phyloP scores from a whole-genome alignment of 768 basidiomycete genomes.

The Lentinus tigrinus region DNA sequence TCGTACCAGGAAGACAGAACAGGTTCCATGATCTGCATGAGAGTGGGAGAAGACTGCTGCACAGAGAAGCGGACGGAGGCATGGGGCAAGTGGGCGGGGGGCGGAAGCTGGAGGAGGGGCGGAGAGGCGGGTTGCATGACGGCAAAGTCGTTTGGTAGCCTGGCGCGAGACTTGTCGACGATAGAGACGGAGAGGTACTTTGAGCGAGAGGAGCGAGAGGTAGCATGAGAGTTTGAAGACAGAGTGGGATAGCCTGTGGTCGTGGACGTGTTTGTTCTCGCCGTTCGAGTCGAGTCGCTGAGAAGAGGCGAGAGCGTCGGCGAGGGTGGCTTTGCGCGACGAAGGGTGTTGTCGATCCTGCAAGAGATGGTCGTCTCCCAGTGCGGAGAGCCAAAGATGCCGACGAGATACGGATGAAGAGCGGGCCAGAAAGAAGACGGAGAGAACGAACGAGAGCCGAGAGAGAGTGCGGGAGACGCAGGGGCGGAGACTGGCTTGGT shows the following conservation, averaged over 20 bases:
- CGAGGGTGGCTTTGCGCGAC: not conserved
- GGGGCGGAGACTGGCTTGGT: not conserved
- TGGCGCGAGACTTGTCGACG: conserved; percentile 15
- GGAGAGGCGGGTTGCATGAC: conserved; percentile 17
- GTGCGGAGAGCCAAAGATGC: conserved; percentile 25
- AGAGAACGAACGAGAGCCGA: not conserved
- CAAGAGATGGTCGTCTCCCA: conserved; percentile 27
- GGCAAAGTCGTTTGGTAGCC: not conserved
- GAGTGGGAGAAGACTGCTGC: conserved; percentile 10
- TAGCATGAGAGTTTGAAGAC: conserved; percentile 6
- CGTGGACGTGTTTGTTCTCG: not conserved
- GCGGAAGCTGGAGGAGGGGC: not conserved
- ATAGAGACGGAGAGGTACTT: conserved; percentile 20
- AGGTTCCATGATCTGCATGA: conserved; percentile 26
- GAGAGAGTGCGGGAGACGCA: not conserved
- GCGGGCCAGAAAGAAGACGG: not conserved
- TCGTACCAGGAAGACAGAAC: conserved; percentile 21
- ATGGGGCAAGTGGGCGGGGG: not conserved
- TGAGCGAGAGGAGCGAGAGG: conserved; percentile 19
- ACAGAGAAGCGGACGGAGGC: not conserved
- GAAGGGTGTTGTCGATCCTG: conserved; percentile 11
- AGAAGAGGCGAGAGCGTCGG: conserved; percentile 5
- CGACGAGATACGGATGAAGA: conserved; percentile 22
- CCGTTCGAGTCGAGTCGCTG: not conserved
- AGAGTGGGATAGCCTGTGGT: conserved; percentile 8